These are phyloP conservation scores for Pezicula neosporulosa DNA, from an alignment of 2,329 filamentous ascomycete species.

Conservation along the genomic window DNA sequence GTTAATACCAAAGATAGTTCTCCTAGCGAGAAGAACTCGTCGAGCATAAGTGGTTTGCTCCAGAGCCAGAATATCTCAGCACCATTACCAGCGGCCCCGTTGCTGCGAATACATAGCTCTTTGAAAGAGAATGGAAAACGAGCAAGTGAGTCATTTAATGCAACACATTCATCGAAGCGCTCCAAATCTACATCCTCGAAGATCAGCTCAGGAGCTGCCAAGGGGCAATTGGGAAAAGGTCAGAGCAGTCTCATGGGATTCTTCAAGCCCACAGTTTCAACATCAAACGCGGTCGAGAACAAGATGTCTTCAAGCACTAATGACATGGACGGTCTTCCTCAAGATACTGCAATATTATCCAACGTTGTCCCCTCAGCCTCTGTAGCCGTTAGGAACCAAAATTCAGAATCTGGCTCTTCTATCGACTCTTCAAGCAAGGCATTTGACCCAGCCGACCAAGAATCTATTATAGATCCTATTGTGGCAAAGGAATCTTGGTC, in stretches of 20 bases:
- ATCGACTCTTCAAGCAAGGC: slow-evolving; percentile 1
- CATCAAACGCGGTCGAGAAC: slow-evolving; percentile 3
- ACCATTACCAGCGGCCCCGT: slow-evolving; percentile 14
- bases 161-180: slow-evolving; percentile 39
- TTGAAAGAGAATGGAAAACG: slow-evolving; percentile 14
- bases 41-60: background rate
- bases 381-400: too few relatives aligned
- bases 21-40: background rate
- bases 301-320: slow-evolving; percentile 1
- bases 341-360: background rate
- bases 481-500: slow-evolving; percentile 80
- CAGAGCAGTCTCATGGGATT: slow-evolving; percentile 63
- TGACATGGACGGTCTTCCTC: slow-evolving; percentile 1
- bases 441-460: slow-evolving; percentile 14
- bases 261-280: slow-evolving; percentile 61
- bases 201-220: slow-evolving; percentile 23
- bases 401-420: background rate
- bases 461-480: slow-evolving; percentile 60
- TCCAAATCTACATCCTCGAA: slow-evolving; percentile 37
- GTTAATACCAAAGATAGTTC: background rate
- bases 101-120: background rate
- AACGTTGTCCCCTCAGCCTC: slow-evolving; percentile 3
- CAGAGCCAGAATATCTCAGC: background rate
- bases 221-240: slow-evolving; percentile 44
- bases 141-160: slow-evolving; percentile 2